phyloP scores from a whole-genome alignment of 148 eudicot genomes.

The Camellia japonica region DNA sequence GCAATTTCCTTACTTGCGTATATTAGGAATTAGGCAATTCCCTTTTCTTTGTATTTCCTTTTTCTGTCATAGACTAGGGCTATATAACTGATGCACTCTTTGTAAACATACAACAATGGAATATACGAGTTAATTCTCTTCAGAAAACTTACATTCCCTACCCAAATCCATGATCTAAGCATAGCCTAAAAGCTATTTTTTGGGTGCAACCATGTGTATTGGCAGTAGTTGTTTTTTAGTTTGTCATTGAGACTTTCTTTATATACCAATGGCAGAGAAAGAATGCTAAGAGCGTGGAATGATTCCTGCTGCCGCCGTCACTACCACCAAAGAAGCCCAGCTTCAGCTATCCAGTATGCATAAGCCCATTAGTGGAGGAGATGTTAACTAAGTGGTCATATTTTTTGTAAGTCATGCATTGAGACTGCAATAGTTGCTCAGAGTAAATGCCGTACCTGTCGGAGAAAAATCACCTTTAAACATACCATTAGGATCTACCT shows the following conservation, averaged over 20 bases:
- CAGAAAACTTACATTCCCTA: no score
- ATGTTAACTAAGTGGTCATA: conserved; percentile 45
- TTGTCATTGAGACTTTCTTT: neutral
- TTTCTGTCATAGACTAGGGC: no score
- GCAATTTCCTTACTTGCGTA: no score
- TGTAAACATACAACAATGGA: no score
- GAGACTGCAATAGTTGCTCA: conserved; percentile 57
- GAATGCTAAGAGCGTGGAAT: conserved; percentile 1
- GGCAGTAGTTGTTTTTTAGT: neutral
- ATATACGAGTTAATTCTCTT: no score
- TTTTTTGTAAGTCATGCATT: conserved; percentile 81
- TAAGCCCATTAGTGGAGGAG: no score
- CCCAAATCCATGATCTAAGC: no score
- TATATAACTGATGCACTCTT: no score
- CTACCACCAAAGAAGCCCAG: conserved; percentile 49
- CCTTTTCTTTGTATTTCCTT: no score
- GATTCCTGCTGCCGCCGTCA: conserved; percentile 25
- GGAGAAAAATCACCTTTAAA: conserved; percentile 41
- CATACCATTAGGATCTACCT: no score
- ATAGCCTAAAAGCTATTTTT: no score
- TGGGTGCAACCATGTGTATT: neutral
- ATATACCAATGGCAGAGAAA: conserved; percentile 26
- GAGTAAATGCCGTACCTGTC: conserved; percentile 82
- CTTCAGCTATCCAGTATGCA: conserved; percentile 17
- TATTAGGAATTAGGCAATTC: no score